Base-by-base conservation (phyloP, 2,329 filamentous ascomycete genomes). In the Thyridium curvatum region DNA sequence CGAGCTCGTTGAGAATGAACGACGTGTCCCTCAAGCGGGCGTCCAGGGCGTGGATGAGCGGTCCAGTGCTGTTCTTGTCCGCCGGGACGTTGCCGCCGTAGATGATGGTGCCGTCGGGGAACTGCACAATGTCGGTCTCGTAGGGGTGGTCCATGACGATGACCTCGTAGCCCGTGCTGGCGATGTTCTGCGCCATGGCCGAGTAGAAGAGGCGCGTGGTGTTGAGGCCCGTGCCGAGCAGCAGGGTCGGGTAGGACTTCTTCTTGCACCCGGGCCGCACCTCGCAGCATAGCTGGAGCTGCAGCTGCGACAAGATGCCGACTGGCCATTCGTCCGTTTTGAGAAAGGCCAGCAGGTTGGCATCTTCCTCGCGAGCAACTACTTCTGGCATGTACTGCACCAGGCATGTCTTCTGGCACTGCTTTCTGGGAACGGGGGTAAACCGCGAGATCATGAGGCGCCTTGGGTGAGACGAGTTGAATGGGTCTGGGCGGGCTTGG, bases 131-230 rank as follows among this genome's bases (percentile, higher is more conserved):
- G 21, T 58, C 49, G 3, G 61, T 57, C 35, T 69, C 65, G 38
- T 64, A 58, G 0, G 66, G 62, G 41, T 70, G 66, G 44, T 71
- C 68, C 37, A 72, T 53, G 4, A 63, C 52, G 4, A 68, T 50
- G 10, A 71, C 63, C 8, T 58, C 56, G 42, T 59, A 65, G 7
- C 67, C 66, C 8, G 55, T 47, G 15, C 61, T 62, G 8, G 64
- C 61, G 35, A 72, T 46, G 15, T 59, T 52, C 29, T 61, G 56
- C 2, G 63, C 64, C 4, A 65, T 53, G 21, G 52, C 58, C 13
- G 52, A 57, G 46, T 71, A 71, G 17, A 64, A 43, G 2, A 64
- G 47, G 2, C 66, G 52, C 32, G 26, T 34, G 3, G 21, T 26
- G 29, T 49, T 46, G 35, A 46, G 30, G 28, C 50, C 50, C 3